Evolutionary conservation across 345 rosid species (phyloP).

Genomic region (Sisymbrium irio): DNA sequence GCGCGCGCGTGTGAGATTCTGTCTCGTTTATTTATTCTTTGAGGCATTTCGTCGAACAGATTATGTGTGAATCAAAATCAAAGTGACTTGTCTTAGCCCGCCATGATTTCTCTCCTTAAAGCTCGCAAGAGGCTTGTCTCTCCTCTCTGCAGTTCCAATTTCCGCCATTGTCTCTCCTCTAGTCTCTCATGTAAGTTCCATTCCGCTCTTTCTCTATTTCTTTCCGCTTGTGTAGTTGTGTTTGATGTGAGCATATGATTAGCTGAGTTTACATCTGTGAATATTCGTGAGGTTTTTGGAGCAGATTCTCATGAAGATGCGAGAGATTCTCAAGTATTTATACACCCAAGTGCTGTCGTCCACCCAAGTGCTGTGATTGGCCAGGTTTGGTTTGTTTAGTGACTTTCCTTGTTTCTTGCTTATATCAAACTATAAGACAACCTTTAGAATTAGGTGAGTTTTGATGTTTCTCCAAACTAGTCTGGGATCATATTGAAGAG

Average conservation of each 20-base stretch:
- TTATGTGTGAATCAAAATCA: neutral
- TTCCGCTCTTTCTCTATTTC: neutral
- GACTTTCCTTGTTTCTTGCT: neutral
- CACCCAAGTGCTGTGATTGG: slow-evolving; percentile 82
- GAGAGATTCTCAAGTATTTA: slow-evolving; percentile 32
- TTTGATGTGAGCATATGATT: neutral
- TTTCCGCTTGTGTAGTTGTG: neutral
- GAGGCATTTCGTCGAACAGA: slow-evolving; percentile 35
- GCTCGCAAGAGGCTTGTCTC: slow-evolving; percentile 35
- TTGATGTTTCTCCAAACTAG: neutral
- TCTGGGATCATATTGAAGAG: neutral
- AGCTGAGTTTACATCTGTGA: neutral
- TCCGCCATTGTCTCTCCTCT: slow-evolving; percentile 43
- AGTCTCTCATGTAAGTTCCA: slow-evolving; percentile 35
- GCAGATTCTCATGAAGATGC: slow-evolving; percentile 39
- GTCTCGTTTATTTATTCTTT: neutral
- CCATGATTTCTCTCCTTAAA: slow-evolving; percentile 55
- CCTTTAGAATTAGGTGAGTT: neutral
- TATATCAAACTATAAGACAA: neutral
- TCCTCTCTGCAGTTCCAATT: slow-evolving; percentile 25
- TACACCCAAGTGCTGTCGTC: slow-evolving; percentile 72
- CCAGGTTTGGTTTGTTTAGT: slow-evolving; percentile 42
- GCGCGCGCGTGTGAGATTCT: neutral
- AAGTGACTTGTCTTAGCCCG: slow-evolving; percentile 9
- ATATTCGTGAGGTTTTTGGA: neutral